Evolutionary conservation across 1,139 yeast genomes (phyloP), one percentile per base, ranked within the genome.

Genomic region (Pichia sp.): DNA sequence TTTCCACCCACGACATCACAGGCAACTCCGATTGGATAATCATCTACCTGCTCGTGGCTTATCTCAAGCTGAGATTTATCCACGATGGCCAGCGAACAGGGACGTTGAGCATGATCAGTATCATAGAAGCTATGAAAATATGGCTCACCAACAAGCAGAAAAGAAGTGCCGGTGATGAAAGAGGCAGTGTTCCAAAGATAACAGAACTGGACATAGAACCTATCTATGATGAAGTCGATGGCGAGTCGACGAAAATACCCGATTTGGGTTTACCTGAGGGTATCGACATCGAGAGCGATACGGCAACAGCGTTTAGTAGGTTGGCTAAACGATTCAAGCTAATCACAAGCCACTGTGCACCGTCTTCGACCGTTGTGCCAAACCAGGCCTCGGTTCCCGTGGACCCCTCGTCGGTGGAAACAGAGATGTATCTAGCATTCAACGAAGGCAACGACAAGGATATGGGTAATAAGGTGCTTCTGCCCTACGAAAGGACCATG

Each of bases 401-500:
- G 7, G 58, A 52, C 42, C 33, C 52, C n/a, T 24, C 49, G 7
- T 20, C 46, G 20, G 17, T 52, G 33, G 53, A 54, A 16, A 36
- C 46, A 14, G 51, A 46, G 36, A 6, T 54, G 5, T 16, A 27
- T 29, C 6, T 33, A n/a, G 36, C 49, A 20, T n/a, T 51, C 17
- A 7, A 20, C 9, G 40, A 27, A 7, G 33, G n/a, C 2, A 16
- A 4, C 16, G 31, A 29, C 12, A 29, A 6, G 17, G 38, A n/a
- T 4, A 42, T 10, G 24, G 27, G 14, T 14, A 24, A 44, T 4
- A 4, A 3, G 12, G 46, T 29, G 14, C 17, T 57, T 10, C 33
- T 48, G 20, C 60, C 66, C 0, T 58, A 63, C 34, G 72, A 67
- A 49, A 52, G 67, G 30, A 66, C 67, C 9, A 50, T 67, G 33